Conservation (phyloP, 1,139 yeast species). For the Saccharomyces pastorianus region DNA sequence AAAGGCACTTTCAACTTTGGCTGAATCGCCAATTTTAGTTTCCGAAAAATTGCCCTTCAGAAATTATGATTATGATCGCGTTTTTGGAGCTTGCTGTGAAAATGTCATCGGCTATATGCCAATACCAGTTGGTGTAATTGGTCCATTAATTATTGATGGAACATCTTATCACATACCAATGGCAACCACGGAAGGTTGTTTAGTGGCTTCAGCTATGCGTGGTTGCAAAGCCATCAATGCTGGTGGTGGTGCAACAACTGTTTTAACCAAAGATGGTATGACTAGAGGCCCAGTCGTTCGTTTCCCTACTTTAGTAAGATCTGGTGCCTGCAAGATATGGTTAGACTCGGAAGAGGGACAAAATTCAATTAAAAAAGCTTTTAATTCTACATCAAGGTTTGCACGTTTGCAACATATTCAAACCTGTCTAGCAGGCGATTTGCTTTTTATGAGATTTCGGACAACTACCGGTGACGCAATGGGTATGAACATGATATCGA, state of each 20-base stretch:
- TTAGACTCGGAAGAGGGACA: conserved; percentile 93
- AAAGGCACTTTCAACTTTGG: conserved; percentile 74
- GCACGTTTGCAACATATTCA: conserved; percentile 86
- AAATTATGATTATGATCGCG: conserved; percentile 86
- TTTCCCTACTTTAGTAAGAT: conserved; percentile 71
- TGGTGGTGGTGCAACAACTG: conserved; percentile 93
- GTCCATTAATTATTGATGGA: conserved; percentile 86
- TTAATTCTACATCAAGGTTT: conserved; percentile 95
- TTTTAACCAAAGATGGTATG: conserved; percentile 93
- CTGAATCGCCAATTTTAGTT: conserved; percentile 73
- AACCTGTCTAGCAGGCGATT: conserved; percentile 92
- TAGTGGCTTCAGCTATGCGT: conserved; percentile 98
- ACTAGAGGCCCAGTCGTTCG: conserved; percentile 97
- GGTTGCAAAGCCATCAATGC: conserved; percentile 97
- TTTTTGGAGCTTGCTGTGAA: conserved; percentile 97
- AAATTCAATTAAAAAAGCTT: conserved; percentile 69
- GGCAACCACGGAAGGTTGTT: conserved; percentile 98
- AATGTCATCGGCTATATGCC: conserved; percentile 96
- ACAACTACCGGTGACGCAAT: conserved; percentile 99
- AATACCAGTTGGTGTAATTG: conserved; percentile 93
- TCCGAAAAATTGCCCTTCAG: conserved; percentile 65
- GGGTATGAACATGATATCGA: conserved; percentile 99
- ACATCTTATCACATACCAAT: conserved; percentile 83
- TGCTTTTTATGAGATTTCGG: conserved; percentile 79
- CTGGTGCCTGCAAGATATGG: conserved; percentile 94